Evolutionary conservation across 1,139 yeast genomes (phyloP), one percentile per base, ranked within the genome.

Genomic region (Protomyces inouyei): DNA sequence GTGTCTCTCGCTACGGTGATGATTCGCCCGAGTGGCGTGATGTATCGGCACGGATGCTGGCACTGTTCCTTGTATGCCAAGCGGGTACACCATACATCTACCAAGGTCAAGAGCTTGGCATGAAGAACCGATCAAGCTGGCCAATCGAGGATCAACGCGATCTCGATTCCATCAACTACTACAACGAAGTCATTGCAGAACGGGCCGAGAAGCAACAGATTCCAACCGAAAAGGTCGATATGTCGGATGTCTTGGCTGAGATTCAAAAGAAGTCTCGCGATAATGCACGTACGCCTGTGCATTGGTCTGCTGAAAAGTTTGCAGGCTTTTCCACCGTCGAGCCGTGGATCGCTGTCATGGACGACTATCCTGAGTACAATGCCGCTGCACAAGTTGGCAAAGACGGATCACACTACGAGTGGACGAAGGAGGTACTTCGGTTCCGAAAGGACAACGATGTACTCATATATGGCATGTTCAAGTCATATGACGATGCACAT

Each of bases 51-150:
- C 82, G 83, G 71, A 74, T 83, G 72, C 72, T 83, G 67, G 77
- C 84, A 3, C 69, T 81, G 65, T 74, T 83, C 70, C 79, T 80
- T 69, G 69, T 79, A 12, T 70, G 83, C 4, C 77, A 82, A 69
- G 80, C 84, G 35, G 87, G 87, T 60, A 83, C 87, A 6, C 75
- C 83, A 66, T 83, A 78, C 73, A 73, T 83, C 52, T 83, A 83
- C 72, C 86, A 83, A 72, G 86, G 86, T 64, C 86, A 83, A 71
- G 87, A 83, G 71, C 76, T 83, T 66, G 86, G 83, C 55, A 82
- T 80, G 82, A 78, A 79, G 59, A 83, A 83, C 69, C 73, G 81
- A 48, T 71, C 72, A 8, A 79, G 80, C 35, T 83, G 85, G 85
- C 76, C 77, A 23, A 75, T 83, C 60, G 76, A 74, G 28, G 84